phyloP scores from a whole-genome alignment of 345 rosid genomes.

The Gossypium raimondii region DNA sequence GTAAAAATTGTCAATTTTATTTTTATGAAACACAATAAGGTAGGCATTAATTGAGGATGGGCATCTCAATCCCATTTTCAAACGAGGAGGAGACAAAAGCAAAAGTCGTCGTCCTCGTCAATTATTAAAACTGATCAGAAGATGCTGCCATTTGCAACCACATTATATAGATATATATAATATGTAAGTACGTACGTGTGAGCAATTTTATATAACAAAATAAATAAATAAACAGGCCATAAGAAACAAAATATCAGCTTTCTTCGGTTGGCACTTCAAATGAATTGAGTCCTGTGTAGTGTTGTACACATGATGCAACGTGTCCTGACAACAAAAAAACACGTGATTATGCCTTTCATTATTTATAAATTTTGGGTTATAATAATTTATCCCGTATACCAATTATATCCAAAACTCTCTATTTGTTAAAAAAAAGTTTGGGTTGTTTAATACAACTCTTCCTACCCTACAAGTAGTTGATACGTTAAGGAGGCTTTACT shows the following conservation, averaged over 20 bases:
- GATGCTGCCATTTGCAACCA: not conserved
- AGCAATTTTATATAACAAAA: not conserved
- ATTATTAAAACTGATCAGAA: not conserved
- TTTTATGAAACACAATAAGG: not conserved
- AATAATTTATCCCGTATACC: no score
- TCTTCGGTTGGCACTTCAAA: not conserved
- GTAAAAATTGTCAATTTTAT: not conserved
- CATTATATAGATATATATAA: not conserved
- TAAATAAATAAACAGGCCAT: not conserved
- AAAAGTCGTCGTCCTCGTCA: not conserved
- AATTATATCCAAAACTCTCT: no score
- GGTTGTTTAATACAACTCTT: no score
- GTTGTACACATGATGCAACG: not conserved
- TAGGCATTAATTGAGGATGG: not conserved
- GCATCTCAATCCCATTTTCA: not conserved
- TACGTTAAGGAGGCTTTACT: not conserved
- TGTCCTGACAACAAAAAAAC: not conserved
- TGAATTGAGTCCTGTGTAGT: no score
- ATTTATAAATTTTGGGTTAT: no score
- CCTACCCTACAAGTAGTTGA: no score
- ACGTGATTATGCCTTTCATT: no score
- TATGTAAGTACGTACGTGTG: not conserved
- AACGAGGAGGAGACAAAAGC: not conserved
- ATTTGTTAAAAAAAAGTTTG: no score
- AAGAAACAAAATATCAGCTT: not conserved